Base-by-base conservation (phyloP, 192 early-diverging fungal species). In the Umbelopsis sp. region DNA sequence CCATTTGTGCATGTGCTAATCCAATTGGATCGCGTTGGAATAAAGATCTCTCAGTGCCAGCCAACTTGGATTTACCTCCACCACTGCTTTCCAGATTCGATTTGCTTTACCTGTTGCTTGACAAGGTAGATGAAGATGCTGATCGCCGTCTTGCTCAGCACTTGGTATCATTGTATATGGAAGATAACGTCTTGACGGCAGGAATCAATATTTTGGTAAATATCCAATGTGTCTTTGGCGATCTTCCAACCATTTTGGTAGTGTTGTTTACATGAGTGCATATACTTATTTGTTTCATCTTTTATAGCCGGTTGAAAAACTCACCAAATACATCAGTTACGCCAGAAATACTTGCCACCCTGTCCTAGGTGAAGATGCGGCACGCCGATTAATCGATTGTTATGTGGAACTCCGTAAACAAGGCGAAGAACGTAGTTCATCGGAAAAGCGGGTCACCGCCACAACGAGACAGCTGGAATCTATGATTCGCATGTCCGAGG, bases 41-140 rank as follows among this genome's bases (percentile, higher is more conserved):
- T 82, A 89, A 87, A 44, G 82, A 85, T 64, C 78, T 92, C 73
- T 92, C 91, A 51, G 90, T 94, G n/a, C 89, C 91, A 46, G 93
- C 97, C 45, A 99, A 99, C 80, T 94, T 99, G 81, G 95, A 68
- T 85, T 82, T 99, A 45, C 95, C 96, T 37, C 93, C 96, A 2
- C 91, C 97, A 15, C 86, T 99, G 15, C 85, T 99, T 50, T 99
- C 97, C 35, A 87, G 96, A 80, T 99, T 99, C 71, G 97, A 99
- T 77, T 79, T 99, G 65, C 80, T 97, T 8, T 97, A 94, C 71
- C 80, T 99, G 55, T 86, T 99, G 49, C 80, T 99, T 51, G 96
- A 98, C 79, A 89, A 90, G 52, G 90, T 93, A 37, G 91, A 97
- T 81, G 93, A 96, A 70, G 71, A 82, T 41, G 86, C 88, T 68